Evolutionary conservation across 495 filamentous ascomycete species (phyloP).

Genomic region (Penicillium waksmanii): DNA sequence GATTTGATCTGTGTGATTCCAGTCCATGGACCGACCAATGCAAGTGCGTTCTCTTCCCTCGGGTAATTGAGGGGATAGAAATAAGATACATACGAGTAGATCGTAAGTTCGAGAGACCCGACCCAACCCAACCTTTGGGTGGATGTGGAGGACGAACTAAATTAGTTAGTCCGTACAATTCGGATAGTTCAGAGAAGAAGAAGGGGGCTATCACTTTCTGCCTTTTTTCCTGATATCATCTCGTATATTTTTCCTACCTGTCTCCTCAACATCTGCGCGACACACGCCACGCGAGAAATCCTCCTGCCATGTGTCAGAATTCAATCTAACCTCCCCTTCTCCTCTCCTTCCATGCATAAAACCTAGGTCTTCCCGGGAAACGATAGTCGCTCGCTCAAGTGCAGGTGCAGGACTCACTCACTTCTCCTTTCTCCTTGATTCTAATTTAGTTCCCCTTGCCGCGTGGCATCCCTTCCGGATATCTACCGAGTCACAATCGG

Average conservation of each 20-base stretch:
- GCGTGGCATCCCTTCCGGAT: constrained; percentile 5
- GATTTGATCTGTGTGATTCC: neutral
- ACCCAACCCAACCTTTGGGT: no score
- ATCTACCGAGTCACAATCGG: neutral
- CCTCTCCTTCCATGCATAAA: constrained; percentile 23
- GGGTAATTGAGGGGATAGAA: neutral
- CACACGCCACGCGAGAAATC: constrained; percentile 30
- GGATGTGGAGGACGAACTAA: neutral
- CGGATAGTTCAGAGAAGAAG: neutral
- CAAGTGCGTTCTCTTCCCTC: neutral
- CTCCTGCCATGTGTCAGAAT: constrained; percentile 20
- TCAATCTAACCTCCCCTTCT: neutral
- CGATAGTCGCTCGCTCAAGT: constrained; percentile 9
- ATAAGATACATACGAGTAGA: no score
- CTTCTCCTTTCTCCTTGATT: neutral
- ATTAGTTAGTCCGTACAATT: neutral
- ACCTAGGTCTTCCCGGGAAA: constrained; percentile 15
- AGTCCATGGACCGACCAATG: neutral
- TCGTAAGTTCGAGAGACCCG: no score
- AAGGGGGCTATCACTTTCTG: neutral
- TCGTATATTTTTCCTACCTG: neutral
- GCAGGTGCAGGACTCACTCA: neutral
- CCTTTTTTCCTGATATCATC: neutral
- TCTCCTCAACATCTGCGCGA: constrained; percentile 3
- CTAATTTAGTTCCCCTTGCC: constrained; percentile 7